A percentile compares a stretch with the other conserved stretches of the same genome.
phyloP scores from a whole-genome alignment of 352 stramenopile genomes.

The Aphanomyces cochlioides region DNA sequence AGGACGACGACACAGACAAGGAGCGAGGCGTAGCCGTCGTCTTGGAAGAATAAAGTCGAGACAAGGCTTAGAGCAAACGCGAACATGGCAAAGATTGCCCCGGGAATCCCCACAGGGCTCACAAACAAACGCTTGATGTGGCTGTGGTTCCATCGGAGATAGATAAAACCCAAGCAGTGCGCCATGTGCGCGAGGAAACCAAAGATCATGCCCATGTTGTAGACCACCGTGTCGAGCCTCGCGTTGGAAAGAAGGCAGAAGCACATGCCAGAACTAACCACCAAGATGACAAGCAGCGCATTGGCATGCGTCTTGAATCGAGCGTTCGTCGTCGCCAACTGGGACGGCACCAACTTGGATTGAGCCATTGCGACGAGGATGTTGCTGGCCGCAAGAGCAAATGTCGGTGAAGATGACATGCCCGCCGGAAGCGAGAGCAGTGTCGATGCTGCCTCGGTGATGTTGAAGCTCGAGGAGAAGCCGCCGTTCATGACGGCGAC shows the following conservation, averaged over 20 bases:
- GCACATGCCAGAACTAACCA: constrained; percentile 29
- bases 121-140: constrained; percentile 43
- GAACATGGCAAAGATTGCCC: constrained; percentile 37
- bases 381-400: not conserved
- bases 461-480: constrained; percentile 18
- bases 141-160: constrained; percentile 42
- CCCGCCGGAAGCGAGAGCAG: constrained; percentile 33
- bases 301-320: constrained; percentile 34
- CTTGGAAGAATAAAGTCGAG: constrained; percentile 36
- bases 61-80: constrained; percentile 39
- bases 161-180: constrained; percentile 46
- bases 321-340: constrained; percentile 29
- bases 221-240: constrained; percentile 34
- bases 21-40: constrained; percentile 30
- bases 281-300: constrained; percentile 13
- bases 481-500: constrained; percentile 27
- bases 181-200: constrained; percentile 45
- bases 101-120: constrained; percentile 39
- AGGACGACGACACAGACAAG: constrained; percentile 25
- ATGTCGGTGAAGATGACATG: constrained; percentile 31
- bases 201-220: constrained; percentile 40
- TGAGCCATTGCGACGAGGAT: constrained; percentile 30
- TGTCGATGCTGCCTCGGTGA: constrained; percentile 8
- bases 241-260: constrained; percentile 22
- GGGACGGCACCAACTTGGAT: constrained; percentile 30